Evolutionary conservation across 352 stramenopile species (phyloP), one percentile per base, ranked within the genome.

Genomic region (Globisporangium recalcitrans): DNA sequence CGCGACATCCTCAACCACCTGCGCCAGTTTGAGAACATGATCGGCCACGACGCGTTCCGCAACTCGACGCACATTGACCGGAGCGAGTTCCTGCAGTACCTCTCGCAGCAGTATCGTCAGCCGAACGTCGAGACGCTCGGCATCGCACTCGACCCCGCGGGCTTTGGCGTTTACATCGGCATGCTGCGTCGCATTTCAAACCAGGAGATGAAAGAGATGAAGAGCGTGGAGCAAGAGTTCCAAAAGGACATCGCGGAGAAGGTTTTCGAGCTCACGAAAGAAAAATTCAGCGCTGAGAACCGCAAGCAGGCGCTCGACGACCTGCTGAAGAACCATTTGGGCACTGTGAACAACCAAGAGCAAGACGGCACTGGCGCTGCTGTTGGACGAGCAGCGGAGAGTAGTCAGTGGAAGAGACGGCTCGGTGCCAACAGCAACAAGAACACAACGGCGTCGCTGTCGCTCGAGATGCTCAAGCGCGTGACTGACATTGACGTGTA

Each of bases 251-350:
- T 95, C 38, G 82, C 83, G 0, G 78, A 89, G 57, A 82, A 82
- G 32, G 81, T 93, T 16, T 95, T 95, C 66, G 77, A 90, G 52
- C 64, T 95, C 4, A 89, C 85, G 4, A 91, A 95, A 63, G 77
- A 91, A 31, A 92, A 93, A 46, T 95, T 93, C 63, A 92, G 81
- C 55, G 70, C 80, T 29, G 84, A 90, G 11, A 95, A 93, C 68
- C 78, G 84, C 16, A 73, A 91, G 63, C 72, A 80, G 22, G 86
- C 86, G 27, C 70, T 95, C 3, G 71, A 87, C 7, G 78, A 91
- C 4, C 40, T 90, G 34, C 65, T 91, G 13, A 38, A 77, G 58
- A 73, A 73, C 40, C 64, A 68, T 29, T 19, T 55, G 9, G 42
- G 22, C 26, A 48, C 24, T 26, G 32, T 8, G 5, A 29, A 7